Base-by-base conservation (phyloP, 805 yeast species). In the Starmerella riodocensis region DNA sequence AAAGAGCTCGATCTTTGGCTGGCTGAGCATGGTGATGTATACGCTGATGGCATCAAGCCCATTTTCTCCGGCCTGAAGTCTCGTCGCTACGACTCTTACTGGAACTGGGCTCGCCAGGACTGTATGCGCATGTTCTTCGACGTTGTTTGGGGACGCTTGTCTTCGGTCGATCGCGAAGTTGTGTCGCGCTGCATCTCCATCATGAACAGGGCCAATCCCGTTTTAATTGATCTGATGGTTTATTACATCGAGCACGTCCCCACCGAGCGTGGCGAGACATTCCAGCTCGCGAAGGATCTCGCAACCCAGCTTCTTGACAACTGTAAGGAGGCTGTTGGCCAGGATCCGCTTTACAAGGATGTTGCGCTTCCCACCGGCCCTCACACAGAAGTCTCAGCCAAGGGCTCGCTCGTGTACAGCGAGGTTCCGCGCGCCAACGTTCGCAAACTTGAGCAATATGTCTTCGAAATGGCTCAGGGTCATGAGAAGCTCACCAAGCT, bases 71-170 rank as follows among this genome's bases (percentile, higher is more conserved):
- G 88, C 46, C 72, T 81, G 65, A 91, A 91, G 69, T 94, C 96
- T 22, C 81, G 98, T 68, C 76, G 79, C 39, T 91, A 88, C 62
- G 97, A 91, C 64, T 85, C 96, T 18, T 85, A 86, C 64, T 91
- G 98, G 98, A 93, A 93, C 64, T 91, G 98, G 98, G 96, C 97
- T 34, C 82, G 96, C 64, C 98, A 91, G 69, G 94, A 91, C 60
- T 81, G 91, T 45, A 67, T 91, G 53, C 74, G 85, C 36, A 78
- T 91, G 83, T 91, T 82, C 66, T 91, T 74, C 59, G 96, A 91
- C 63, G 85, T 91, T 55, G 85, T 91, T 53, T 93, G 91, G 62
- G 98, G 98, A 61, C 78, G 82, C 49, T 72, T 80, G 48, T 75
- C 85, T 46, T 78, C 83, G 44, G 80, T 91, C 50, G 97, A 91